Conservation (phyloP, 768 basidiomycete genomes). For the Tylopilus sp. region DNA sequence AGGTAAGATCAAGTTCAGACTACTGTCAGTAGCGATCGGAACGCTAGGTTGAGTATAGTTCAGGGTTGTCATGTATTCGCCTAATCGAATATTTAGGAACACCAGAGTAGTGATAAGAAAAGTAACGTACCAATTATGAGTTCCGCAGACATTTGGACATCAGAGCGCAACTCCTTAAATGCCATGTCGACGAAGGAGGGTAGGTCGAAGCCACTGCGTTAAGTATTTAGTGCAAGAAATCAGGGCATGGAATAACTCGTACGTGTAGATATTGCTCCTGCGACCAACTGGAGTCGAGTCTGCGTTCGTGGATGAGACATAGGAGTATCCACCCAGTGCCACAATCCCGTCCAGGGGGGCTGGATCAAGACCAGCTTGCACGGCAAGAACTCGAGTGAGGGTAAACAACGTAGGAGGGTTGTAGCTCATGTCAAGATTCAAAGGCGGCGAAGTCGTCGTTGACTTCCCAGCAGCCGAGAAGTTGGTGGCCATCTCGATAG, state of each 20-base stretch:
- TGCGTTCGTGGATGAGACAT: conserved; percentile 36
- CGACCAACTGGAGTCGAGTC: conserved; percentile 33
- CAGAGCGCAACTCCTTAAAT: conserved; percentile 60
- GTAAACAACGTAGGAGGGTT: conserved; percentile 69
- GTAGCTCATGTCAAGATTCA: conserved; percentile 64
- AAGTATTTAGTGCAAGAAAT: conserved; percentile 1
- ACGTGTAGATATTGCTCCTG: conserved; percentile 55
- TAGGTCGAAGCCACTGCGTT: conserved; percentile 54
- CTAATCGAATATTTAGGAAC: conserved; percentile 31
- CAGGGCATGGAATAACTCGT: neutral
- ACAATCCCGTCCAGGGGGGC: conserved; percentile 67
- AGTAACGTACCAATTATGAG: conserved; percentile 50
- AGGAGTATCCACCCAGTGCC: conserved; percentile 60
- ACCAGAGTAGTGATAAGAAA: neutral
- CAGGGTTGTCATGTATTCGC: conserved; percentile 60
- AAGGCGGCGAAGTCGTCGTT: conserved; percentile 51
- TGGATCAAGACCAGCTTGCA: conserved; percentile 57
- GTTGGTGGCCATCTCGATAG: conserved; percentile 49
- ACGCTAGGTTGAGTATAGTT: conserved; percentile 57
- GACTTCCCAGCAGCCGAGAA: conserved; percentile 53
- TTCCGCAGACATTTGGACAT: conserved; percentile 52
- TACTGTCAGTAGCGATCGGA: conserved; percentile 57
- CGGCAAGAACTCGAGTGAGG: conserved; percentile 61
- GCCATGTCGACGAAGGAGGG: conserved; percentile 61
- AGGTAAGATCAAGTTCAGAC: conserved; percentile 61